phyloP scores from a whole-genome alignment of 163 green algal species.

The Smithsoniella earleae region DNA sequence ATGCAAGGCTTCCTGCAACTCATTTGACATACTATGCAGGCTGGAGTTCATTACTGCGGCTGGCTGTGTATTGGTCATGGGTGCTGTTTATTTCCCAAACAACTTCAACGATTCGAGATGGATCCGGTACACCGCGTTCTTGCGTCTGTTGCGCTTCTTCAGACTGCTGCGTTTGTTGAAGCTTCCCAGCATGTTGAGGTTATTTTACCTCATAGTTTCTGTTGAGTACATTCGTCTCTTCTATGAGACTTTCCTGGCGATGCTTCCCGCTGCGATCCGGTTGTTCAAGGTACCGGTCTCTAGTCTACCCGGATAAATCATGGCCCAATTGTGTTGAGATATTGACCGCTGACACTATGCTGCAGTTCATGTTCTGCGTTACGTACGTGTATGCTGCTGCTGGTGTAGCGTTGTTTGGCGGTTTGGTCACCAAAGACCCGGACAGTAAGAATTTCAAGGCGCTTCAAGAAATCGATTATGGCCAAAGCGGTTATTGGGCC shows the following conservation, averaged over 20 bases:
- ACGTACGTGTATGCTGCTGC: slow-evolving; percentile 2
- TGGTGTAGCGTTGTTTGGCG: slow-evolving; percentile 29
- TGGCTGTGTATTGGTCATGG: background rate
- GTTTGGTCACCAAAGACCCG: background rate
- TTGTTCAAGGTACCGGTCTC: background rate
- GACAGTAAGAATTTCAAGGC: background rate
- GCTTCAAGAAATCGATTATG: background rate
- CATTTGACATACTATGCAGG: background rate
- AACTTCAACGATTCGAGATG: slow-evolving; percentile 10
- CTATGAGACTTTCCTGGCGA: slow-evolving; percentile 21
- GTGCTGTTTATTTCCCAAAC: background rate
- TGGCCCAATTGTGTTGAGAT: too few relatives aligned
- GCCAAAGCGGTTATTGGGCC: slow-evolving; percentile 8
- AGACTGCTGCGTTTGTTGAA: too few relatives aligned
- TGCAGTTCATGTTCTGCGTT: slow-evolving; percentile 29
- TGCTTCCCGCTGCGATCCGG: slow-evolving; percentile 18
- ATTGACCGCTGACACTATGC: too few relatives aligned
- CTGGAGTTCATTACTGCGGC: slow-evolving; percentile 17
- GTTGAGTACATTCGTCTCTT: slow-evolving; percentile 4
- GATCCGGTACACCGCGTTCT: slow-evolving; percentile 25
- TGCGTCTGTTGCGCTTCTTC: slow-evolving; percentile 12
- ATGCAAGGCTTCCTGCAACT: too few relatives aligned
- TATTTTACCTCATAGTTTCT: slow-evolving; percentile 22
- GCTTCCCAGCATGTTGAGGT: background rate
- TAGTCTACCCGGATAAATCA: too few relatives aligned